These are phyloP conservation scores for Mycothermus thermophilus DNA, from an alignment of 495 filamentous ascomycete species.

Conservation along the genomic window DNA sequence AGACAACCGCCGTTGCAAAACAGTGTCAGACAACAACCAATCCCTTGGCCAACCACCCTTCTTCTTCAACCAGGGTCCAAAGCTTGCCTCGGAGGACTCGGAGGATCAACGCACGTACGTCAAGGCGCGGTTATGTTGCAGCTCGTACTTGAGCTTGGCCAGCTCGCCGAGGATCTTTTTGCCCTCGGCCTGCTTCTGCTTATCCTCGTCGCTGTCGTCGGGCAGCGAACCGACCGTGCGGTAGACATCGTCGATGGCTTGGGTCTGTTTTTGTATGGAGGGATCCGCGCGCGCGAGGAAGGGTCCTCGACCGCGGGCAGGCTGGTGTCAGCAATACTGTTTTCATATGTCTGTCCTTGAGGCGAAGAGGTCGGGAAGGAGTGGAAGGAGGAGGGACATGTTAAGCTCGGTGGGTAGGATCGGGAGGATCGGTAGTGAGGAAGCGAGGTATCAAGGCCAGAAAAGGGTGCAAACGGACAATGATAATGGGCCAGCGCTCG, in stretches of 20 bases:
- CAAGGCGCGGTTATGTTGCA: constrained; percentile 77
- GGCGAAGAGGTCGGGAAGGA: neutral
- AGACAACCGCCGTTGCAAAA: too few species aligned
- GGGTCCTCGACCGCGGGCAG: too few species aligned
- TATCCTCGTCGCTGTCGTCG: constrained; percentile 42
- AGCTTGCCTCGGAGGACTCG: neutral
- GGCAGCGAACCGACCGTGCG: too few species aligned
- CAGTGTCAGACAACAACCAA: neutral
- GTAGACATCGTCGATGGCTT: constrained; percentile 88
- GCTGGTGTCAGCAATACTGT: too few species aligned
- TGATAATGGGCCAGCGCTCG: constrained; percentile 84
- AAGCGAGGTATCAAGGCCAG: too few species aligned
- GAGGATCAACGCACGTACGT: constrained; percentile 53
- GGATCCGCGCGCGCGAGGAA: neutral
- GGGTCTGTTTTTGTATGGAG: constrained; percentile 45
- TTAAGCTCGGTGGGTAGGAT: too few species aligned
- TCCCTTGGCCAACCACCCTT: neutral
- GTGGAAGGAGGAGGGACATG: neutral
- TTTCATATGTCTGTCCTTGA: too few species aligned
- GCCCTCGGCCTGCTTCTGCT: constrained; percentile 59
- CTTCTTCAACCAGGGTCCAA: constrained; percentile 1
- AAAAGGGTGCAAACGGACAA: constrained; percentile 55
- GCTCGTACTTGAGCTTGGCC: constrained; percentile 80
- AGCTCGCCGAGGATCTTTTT: constrained; percentile 72
- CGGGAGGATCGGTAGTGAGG: too few species aligned